These are phyloP conservation scores for Furcasterigmium sp. DNA, from an alignment of 2,329 filamentous ascomycete species.

Conservation along the genomic window DNA sequence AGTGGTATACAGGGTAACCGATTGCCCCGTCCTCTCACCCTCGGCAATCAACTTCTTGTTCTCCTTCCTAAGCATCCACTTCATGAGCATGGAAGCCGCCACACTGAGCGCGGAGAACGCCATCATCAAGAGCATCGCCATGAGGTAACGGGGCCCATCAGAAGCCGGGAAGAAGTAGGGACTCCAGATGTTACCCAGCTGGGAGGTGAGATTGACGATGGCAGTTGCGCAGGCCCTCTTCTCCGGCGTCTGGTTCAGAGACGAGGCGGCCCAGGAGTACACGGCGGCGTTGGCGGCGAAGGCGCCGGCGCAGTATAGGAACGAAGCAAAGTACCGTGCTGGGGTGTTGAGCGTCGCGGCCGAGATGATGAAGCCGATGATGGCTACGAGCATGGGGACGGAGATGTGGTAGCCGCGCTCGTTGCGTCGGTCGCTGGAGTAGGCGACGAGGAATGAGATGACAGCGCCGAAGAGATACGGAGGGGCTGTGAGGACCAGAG, in stretches of 20 bases:
- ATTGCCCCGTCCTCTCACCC: background rate
- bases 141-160: constrained; percentile 20
- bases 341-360: constrained; percentile 47
- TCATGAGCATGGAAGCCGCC: background rate
- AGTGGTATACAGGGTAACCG: background rate
- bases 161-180: constrained; percentile 29
- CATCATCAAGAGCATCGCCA: constrained; percentile 18
- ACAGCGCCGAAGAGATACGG: constrained; percentile 51
- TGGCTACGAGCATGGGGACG: constrained; percentile 46
- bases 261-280: constrained; percentile 25
- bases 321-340: constrained; percentile 49
- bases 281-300: constrained; percentile 27
- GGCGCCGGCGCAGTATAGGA: constrained; percentile 23
- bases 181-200: constrained; percentile 29
- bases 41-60: background rate
- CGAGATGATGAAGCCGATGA: constrained; percentile 53
- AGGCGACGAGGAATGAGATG: constrained; percentile 51
- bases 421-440: constrained; percentile 55
- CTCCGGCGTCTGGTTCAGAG: constrained; percentile 26
- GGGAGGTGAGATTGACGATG: constrained; percentile 27
- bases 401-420: constrained; percentile 57
- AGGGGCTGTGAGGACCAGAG: constrained; percentile 50
- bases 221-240: constrained; percentile 27
- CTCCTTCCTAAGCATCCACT: background rate
- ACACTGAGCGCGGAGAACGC: constrained; percentile 3